Evolutionary conservation across 352 stramenopile species (phyloP).

Genomic region (Globisporangium megalacanthum): DNA sequence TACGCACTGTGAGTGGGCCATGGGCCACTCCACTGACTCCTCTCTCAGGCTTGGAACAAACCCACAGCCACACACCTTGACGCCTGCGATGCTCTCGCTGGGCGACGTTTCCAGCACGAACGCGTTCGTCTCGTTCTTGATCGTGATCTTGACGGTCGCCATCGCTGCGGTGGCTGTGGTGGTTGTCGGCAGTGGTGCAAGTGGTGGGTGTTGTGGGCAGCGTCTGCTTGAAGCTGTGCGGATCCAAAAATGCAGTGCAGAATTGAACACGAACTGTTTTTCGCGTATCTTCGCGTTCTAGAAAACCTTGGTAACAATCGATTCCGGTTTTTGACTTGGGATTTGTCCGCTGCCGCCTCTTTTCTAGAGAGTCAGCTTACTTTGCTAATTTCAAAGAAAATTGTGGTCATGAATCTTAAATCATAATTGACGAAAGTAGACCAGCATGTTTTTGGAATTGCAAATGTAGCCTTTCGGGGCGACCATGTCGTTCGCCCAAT

Average conservation of each 20-base stretch:
- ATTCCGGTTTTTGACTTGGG: not conserved
- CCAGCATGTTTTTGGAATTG: too few relatives aligned
- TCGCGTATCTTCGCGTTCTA: not conserved
- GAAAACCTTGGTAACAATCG: not conserved
- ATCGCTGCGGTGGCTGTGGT: not conserved
- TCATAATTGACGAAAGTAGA: too few relatives aligned
- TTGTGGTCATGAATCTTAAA: too few relatives aligned
- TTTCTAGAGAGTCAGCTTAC: not conserved
- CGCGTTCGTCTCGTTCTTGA: slow-evolving; percentile 73
- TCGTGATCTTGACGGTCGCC: slow-evolving; percentile 65
- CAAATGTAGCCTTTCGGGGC: too few relatives aligned
- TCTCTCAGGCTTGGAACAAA: not conserved
- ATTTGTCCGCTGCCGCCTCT: not conserved
- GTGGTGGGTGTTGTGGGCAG: not conserved
- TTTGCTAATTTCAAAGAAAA: too few relatives aligned
- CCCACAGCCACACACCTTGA: slow-evolving; percentile 45
- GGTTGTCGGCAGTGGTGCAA: not conserved
- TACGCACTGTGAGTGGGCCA: not conserved
- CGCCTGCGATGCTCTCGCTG: slow-evolving; percentile 66
- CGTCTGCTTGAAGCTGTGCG: not conserved
- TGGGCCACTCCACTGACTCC: not conserved
- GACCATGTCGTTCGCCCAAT: too few relatives aligned
- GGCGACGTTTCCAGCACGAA: slow-evolving; percentile 67
- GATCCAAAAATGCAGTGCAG: not conserved
- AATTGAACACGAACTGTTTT: too few relatives aligned